Percentiles rank a stretch among this genome's conserved stretches.
These are phyloP conservation scores for Pseudogymnoascus sp. DNA, from an alignment of 2,329 filamentous ascomycete genomes.

Conservation along the genomic window DNA sequence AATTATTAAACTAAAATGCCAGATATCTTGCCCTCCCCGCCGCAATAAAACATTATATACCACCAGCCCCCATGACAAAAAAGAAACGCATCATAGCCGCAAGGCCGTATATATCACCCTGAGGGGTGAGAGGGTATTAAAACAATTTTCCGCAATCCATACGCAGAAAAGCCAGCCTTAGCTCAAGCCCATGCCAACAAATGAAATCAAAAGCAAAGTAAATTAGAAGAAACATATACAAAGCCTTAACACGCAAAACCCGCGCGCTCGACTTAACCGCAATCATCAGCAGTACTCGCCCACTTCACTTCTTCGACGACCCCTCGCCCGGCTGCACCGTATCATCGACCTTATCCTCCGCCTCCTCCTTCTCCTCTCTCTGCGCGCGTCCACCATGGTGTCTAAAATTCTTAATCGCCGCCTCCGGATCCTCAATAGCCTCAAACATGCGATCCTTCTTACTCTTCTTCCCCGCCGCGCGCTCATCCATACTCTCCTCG, in stretches of 20 bases:
- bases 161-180: background rate
- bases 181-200: background rate
- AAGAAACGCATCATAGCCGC: background rate
- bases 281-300: background rate
- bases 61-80: background rate
- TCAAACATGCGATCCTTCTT: conserved; percentile 47
- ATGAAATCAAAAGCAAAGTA: background rate
- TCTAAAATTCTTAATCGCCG: conserved; percentile 4
- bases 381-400: background rate
- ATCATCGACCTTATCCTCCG: background rate
- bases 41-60: background rate
- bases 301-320: background rate
- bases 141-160: background rate
- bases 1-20: background rate
- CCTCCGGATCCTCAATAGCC: conserved; percentile 41
- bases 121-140: background rate
- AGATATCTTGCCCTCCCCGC: background rate
- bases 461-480: conserved; percentile 32
- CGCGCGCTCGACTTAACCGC: background rate
- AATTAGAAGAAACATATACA: background rate
- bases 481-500: conserved; percentile 29
- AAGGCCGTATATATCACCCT: background rate
- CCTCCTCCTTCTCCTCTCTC: conserved; percentile 6
- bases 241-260: background rate
- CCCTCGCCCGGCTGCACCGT: conserved; percentile 1